Evolutionary conservation across 1,284 basidiomycete genomes (phyloP).

Genomic region (Ganoderma sp.): DNA sequence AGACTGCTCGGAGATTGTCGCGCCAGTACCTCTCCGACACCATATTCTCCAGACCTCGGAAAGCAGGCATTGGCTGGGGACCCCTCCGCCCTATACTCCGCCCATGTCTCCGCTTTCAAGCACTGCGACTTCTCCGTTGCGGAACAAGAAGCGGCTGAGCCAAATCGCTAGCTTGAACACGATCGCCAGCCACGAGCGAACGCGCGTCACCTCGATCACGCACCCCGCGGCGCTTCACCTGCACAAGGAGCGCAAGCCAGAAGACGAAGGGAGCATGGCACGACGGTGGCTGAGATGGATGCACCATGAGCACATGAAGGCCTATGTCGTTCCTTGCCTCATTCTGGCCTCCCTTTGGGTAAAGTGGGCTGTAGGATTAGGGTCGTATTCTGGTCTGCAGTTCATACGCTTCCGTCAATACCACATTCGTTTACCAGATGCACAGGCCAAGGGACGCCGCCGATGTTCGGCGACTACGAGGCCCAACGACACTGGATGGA

Average conservation of each 20-base stretch:
- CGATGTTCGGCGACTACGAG: constrained; percentile 92
- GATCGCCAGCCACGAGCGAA: constrained; percentile 43
- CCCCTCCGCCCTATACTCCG: constrained; percentile 39
- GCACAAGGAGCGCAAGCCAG: constrained; percentile 33
- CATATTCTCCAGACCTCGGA: constrained; percentile 39
- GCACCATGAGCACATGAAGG: constrained; percentile 67
- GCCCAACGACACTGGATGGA: constrained; percentile 97
- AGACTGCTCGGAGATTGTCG: constrained; percentile 37
- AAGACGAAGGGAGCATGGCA: constrained; percentile 55
- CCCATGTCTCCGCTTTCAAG: constrained; percentile 36
- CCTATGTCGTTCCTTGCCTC: constrained; percentile 60
- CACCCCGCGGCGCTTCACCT: constrained; percentile 23
- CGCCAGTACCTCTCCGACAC: constrained; percentile 41
- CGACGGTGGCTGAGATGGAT: constrained; percentile 76
- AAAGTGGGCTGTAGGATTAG: constrained; percentile 74
- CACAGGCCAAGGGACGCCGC: constrained; percentile 71
- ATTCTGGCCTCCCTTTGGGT: constrained; percentile 60
- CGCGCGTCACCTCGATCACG: constrained; percentile 30
- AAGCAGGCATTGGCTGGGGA: constrained; percentile 41
- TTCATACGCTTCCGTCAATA: constrained; percentile 19
- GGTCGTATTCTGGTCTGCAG: constrained; percentile 80
- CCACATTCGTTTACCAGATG: constrained; percentile 11
- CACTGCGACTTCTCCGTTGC: constrained; percentile 26
- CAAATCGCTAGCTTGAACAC: constrained; percentile 45
- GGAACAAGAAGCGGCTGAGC: constrained; percentile 25